Evolutionary conservation across 2,329 filamentous ascomycete species (phyloP).

Genomic region (Alternaria triticimaculans): DNA sequence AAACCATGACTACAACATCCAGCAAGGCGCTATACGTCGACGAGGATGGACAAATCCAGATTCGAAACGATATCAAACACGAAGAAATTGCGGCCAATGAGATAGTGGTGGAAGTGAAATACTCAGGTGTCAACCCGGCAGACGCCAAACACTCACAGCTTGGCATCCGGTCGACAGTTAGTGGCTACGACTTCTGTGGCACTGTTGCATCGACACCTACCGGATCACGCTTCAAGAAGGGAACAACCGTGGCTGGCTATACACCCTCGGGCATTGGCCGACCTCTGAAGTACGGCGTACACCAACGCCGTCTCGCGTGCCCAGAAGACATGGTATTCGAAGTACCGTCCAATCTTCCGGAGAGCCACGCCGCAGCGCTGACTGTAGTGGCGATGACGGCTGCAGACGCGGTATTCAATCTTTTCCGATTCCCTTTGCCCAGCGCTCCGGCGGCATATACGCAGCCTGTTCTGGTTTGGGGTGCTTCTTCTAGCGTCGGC

Average conservation of each 20-base stretch:
- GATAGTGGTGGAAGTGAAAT: not conserved
- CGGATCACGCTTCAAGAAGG: not conserved
- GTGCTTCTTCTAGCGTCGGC: slow-evolving; percentile 17
- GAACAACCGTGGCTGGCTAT: slow-evolving; percentile 56
- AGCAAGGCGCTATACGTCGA: not conserved
- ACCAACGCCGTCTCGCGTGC: slow-evolving; percentile 60
- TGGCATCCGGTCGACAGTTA: slow-evolving; percentile 7
- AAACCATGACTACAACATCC: not conserved
- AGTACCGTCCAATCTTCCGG: slow-evolving; percentile 47
- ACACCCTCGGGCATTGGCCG: slow-evolving; percentile 53
- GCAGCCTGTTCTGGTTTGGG: slow-evolving; percentile 25
- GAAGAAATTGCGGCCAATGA: not conserved
- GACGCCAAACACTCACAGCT: slow-evolving; percentile 10
- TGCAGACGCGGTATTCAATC: slow-evolving; percentile 58
- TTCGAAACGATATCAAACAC: not conserved
- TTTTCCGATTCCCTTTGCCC: slow-evolving; percentile 59
- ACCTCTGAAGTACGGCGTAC: slow-evolving; percentile 45
- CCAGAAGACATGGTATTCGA: slow-evolving; percentile 52
- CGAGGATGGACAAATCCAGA: not conserved
- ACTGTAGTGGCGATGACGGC: slow-evolving; percentile 61
- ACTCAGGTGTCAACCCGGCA: slow-evolving; percentile 11
- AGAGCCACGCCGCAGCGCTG: slow-evolving; percentile 57
- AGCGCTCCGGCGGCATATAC: slow-evolving; percentile 50
- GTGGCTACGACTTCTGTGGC: slow-evolving; percentile 15
- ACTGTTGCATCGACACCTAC: not conserved